Evolutionary conservation across 2,329 filamentous ascomycete genomes (phyloP), one percentile per base, ranked within the genome.

Genomic region (Fusarium fracticaudum): DNA sequence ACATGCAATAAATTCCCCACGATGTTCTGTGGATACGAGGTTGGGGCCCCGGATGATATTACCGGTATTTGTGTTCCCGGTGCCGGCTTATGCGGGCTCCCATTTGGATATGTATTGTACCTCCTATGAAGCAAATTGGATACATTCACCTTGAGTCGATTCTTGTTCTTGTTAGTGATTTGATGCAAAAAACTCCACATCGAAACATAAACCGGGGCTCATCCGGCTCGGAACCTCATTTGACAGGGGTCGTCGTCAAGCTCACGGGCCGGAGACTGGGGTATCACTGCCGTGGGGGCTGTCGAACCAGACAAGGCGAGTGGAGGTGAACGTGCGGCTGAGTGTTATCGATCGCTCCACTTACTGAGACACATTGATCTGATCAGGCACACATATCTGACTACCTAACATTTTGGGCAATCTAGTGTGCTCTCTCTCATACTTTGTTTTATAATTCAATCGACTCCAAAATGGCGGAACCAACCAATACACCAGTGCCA

Each of bases 401-500:
- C 51, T 67, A 48, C 37, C 43, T 37, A 41, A 53, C 48, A 41
- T 33, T 51, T 22, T 54, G 55, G 57, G 60, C 50, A 41, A 43
- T 50, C 54, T 47, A 29, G 24, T 44, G 29, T 15, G 8, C 51
- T 57, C 40, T 26, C 40, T 43, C 24, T 38, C 29, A 24, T 33
- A 37, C 37, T 37, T 18, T 38, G 20, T 43, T 48, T 35, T 54
- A 50, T 62, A 72, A 62, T n/a, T 43, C n/a, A 18, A 17, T 20
- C 48, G 38, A 22, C 57, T 50, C 61, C 65, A 75, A 53, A 72
- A 87, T 86, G 85, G 85, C 85, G 40, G 85, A 87, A 76, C 85
- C 85, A 48, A 81, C 82, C 33, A 87, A 87, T 74, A 87, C 85
- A 8, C 85, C 85, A 6, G 82, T 85, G 62, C 85, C 85, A 20